These are phyloP conservation scores for Debaryomycetaceae sp. DNA, from an alignment of 1,139 yeast genomes.

Conservation along the genomic window DNA sequence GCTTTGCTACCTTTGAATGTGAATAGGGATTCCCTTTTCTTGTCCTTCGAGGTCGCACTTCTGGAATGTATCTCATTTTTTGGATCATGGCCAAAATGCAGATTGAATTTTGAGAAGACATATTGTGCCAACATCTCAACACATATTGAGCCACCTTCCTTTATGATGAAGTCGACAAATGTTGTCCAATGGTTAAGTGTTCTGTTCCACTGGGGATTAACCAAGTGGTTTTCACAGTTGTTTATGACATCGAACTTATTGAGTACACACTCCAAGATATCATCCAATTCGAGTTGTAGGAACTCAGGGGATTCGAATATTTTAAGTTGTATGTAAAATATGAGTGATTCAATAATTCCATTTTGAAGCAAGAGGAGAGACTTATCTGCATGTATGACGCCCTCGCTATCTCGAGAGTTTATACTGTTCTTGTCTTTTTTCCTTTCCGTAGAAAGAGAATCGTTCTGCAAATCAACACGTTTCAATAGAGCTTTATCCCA, in stretches of 20 bases:
- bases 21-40: conserved; percentile 28
- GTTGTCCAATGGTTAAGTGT: conserved; percentile 28
- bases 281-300: conserved; percentile 25
- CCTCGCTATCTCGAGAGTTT: conserved; percentile 24
- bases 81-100: conserved; percentile 4
- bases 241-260: conserved; percentile 27
- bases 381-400: conserved; percentile 18
- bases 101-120: conserved; percentile 28
- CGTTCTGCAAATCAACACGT: conserved; percentile 15
- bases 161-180: conserved; percentile 29
- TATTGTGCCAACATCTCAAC: conserved; percentile 37
- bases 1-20: conserved; percentile 23
- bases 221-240: conserved; percentile 22
- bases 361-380: conserved; percentile 25
- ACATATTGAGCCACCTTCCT: conserved; percentile 38
- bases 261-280: conserved; percentile 30
- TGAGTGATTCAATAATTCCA: conserved; percentile 32
- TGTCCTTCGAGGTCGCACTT: conserved; percentile 7
- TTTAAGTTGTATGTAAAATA: conserved; percentile 40
- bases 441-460: conserved; percentile 11
- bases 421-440: conserved; percentile 22
- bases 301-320: conserved; percentile 41
- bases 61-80: conserved; percentile 8
- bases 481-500: conserved; percentile 23
- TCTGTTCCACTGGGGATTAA: conserved; percentile 34